Base-by-base conservation (phyloP, 176 grass and related monocot species). In the Oryza meyeriana region DNA sequence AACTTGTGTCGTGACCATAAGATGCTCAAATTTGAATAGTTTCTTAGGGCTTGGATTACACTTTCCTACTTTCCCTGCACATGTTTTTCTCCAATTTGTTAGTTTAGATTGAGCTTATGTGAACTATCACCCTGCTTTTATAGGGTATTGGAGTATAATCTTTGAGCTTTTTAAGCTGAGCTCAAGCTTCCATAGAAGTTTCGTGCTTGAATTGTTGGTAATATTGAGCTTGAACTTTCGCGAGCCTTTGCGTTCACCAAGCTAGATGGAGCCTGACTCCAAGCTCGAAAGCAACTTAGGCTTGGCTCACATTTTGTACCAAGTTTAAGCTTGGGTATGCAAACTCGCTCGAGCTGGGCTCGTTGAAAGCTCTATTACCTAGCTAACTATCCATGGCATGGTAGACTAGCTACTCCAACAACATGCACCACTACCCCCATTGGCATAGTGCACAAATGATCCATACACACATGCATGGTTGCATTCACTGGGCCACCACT, bases 391-490 rank as follows among this genome's bases (percentile, higher is more conserved):
- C 3, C 16, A 39, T 57, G 27, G 27, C 44, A 78, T 47, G 64
- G 12, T 77, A 84, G 35, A 62, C 47, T 17, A 25, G 5, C 3
- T 31, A 10, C 5, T 20, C 48, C 48, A 52, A 52, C 1, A 52
- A 5, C 20, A 74, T 79, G 27, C 17, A 73, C 14, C 47, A 20
- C 6, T 52, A 52, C 18, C 48, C 48, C 48, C 48, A 52, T 6
- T 20, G 14, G 18, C 50, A 76, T 2, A 45, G 11, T 39, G 69
- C 71, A 81, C 71, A 71, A 16, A 71, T 72, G 41, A 85, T 81
- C 77, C 71, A 70, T 16, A 7, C 72, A 50, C 72, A 64, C 65
- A 72, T 42, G 64, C 82, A 64, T 62, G n/a, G 47, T 74, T 20
- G 24, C 41, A 84, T 55, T 41, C 57, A 18, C 34, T 13, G 41